Evolutionary conservation across 768 basidiomycete species (phyloP), one percentile per base, ranked within the genome.

Genomic region (Cystofilobasidium bisporidii): DNA sequence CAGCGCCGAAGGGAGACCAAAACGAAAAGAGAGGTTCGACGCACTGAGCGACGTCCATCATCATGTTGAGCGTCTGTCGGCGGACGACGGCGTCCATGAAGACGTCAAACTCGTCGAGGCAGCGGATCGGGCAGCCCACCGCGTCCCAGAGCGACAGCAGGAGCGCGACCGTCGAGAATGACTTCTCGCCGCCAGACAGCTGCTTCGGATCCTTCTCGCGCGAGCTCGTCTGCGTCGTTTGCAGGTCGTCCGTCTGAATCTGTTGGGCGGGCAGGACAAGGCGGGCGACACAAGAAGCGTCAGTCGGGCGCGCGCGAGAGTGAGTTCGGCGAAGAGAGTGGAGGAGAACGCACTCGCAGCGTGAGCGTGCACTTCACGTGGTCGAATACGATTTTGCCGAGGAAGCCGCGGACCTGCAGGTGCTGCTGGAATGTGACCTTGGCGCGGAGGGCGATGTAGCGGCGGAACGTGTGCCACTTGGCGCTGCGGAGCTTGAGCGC

Each of bases 21-120:
- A 12, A 32, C 12, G 38, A 2, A 22, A 56, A 28, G 30, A 47
- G 22, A 15, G 24, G 6, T 8, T n/a, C 36, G 32, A 66, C 65
- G n/a, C 11, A 66, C 65, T 53, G 65, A 50, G 59, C 47, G 60
- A 61, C 41, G 9, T 45, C 50, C 53, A 59, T 60, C 84, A 97
- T 88, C 88, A 94, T 91, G 77, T 85, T 89, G 86, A 94, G 96
- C 69, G 88, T 88, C 73, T 94, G 87, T 57, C 86, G 85, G 24
- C 96, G 85, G 69, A 80, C 79, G 56, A 76, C 74, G 14, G 72
- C 72, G 69, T 79, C 79, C 67, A 98, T 91, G 81, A 94, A 97
- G 15, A 97, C 94, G 72, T 98, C 94, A 75, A 96, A 99, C 76
- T 99, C 96, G 73, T 99, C 96, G 85, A 98, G 84, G 74, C 94